Evolutionary conservation across 345 rosid species (phyloP), one percentile per base, ranked within the genome.

Genomic region (Syzygium grande): DNA sequence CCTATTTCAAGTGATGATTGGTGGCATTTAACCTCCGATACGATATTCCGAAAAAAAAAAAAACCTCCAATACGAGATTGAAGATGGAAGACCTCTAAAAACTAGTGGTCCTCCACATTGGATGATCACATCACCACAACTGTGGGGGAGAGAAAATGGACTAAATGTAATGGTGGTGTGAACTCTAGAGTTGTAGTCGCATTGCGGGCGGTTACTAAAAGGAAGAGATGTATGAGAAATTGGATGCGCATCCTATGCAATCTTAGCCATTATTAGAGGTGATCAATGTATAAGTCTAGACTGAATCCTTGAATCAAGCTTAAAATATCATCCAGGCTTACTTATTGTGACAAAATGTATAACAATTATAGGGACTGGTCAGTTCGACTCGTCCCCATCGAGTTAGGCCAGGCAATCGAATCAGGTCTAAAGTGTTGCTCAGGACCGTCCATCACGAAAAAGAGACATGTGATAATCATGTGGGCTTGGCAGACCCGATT

Each of bases 221-320:
- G n/a, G 38, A 61, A 61, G 73, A n/a, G 38, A 61, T 30, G 38
- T 61, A 0, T 6, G 73, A 61, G 73, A 1, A n/a, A 61, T 13
- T 61, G 9, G 34, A 61, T 2, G 17, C 6, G 19, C 34, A 61
- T 61, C 17, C 9, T 61, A 6, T n/a, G 73, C 6, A 61, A 0
- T 13, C 29, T n/a, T n/a, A n/a, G 1, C 6, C 34, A 61, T 61
- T 61, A n/a, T 1, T 61, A 61, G 73, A 61, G 17, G 17, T 61
- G 73, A 61, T 13, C 4, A 6, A 61, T 6, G 17, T 17, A 16
- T 2, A 6, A 2, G 34, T 61, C 0, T 61, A 19, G 17, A 2
- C 0, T n/a, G 1, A 7, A 6, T 9, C 12, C 34, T 12, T 2
- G 0, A 61, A 61, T 61, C 19, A 13, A 12, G 73, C 14, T 2